Conservation (phyloP, 2,329 filamentous ascomycete genomes). For the Xylaria hypoxylon region DNA sequence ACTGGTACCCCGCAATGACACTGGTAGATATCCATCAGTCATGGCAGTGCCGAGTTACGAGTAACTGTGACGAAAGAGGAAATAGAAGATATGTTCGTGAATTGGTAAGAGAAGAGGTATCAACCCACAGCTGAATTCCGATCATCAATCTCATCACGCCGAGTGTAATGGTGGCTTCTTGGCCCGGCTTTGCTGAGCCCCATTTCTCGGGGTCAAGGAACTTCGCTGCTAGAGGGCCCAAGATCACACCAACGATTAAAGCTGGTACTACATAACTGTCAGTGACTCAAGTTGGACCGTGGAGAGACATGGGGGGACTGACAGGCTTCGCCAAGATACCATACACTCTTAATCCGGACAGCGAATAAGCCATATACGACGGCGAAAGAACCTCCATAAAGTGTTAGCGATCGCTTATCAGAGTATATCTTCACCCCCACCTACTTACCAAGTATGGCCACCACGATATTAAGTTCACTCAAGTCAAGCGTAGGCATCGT, state of each 20-base stretch:
- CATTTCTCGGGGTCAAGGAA: conserved; percentile 61
- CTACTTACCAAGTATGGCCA: conserved; percentile 57
- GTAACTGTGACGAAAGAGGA: conserved; percentile 1
- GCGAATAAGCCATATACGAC: conserved; percentile 63
- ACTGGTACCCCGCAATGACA: conserved; percentile 70
- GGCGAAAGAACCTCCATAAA: conserved; percentile 57
- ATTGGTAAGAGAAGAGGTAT: not conserved
- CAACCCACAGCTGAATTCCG: conserved; percentile 65
- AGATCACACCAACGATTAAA: conserved; percentile 63
- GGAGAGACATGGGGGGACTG: conserved; percentile 43
- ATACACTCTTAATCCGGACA: conserved; percentile 63
- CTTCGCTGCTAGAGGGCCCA: conserved; percentile 66
- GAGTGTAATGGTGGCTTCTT: conserved; percentile 57
- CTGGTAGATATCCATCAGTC: conserved; percentile 33
- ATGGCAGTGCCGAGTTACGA: not conserved
- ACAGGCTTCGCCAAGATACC: conserved; percentile 68
- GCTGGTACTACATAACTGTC: conserved; percentile 60
- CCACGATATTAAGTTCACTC: conserved; percentile 65
- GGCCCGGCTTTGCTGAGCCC: conserved; percentile 52
- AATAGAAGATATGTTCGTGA: not conserved
- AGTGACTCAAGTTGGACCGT: conserved; percentile 2
- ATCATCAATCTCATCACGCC: conserved; percentile 70
- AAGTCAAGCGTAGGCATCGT: conserved; percentile 61
- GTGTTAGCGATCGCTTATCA: conserved; percentile 10
- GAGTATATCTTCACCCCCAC: not conserved